Conservation (phyloP, 2,329 filamentous ascomycete species). For the Periconia digitata region DNA sequence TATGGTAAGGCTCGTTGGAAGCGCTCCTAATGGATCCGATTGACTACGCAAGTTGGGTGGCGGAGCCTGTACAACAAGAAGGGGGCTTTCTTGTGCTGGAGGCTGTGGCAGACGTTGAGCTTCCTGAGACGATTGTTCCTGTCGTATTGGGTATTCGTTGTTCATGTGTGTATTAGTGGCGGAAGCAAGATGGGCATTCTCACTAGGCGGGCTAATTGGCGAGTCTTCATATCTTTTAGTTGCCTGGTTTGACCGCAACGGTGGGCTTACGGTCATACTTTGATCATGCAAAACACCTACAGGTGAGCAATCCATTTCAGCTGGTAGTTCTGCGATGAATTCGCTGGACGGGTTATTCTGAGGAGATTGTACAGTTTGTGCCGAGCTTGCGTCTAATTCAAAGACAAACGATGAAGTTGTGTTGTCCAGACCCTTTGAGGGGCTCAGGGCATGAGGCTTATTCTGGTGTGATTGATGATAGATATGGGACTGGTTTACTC, state of each 20-base stretch:
- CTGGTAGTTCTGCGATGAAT: constrained; percentile 24
- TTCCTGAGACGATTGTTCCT: background rate
- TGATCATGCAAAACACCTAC: no score
- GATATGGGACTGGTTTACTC: constrained; percentile 9
- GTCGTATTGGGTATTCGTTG: background rate
- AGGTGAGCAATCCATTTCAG: no score
- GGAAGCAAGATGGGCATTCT: background rate
- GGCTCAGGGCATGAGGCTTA: background rate
- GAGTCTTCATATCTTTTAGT: constrained; percentile 2
- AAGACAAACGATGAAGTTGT: constrained; percentile 5
- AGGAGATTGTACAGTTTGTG: background rate
- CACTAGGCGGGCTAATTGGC: constrained; percentile 9
- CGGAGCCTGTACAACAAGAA: background rate
- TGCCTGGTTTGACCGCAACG: background rate
- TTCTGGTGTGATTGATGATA: constrained; percentile 3
- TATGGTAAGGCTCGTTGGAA: constrained; percentile 25
- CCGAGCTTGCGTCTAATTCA: constrained; percentile 15
- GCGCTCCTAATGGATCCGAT: constrained; percentile 2
- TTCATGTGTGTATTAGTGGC: background rate
- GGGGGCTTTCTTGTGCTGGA: background rate
- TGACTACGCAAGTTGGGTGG: constrained; percentile 6
- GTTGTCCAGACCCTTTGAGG: background rate
- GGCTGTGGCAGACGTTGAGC: background rate
- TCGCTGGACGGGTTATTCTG: background rate
- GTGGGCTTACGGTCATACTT: constrained; percentile 2